Base-by-base conservation (phyloP, 495 filamentous ascomycete genomes). In the Annulohypoxylon moriforme region DNA sequence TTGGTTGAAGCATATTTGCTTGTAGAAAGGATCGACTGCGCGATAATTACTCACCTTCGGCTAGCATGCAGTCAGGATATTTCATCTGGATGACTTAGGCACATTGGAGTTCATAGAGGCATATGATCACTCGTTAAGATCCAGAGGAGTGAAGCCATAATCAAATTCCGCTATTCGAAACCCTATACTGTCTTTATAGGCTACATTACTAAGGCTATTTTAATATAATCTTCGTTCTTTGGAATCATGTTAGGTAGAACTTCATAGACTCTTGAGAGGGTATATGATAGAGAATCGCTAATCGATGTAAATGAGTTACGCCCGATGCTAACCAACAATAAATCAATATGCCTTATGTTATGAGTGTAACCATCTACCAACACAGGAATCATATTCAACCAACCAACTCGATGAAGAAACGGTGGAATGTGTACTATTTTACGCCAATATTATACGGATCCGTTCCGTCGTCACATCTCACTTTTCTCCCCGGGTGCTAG, bases 41-140 rank as follows among this genome's bases (percentile, higher is more conserved):
- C 42, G 53, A 36, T 44, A 36, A 40, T 60, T 14, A 18, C 49
- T 47, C 47, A 24, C 25, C 33, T 63, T 46, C 50, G 50, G 47
- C 34, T 62, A 61, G 62, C 57, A 69, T 55, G 29, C 49, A 38
- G 50, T 60, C 44, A 69, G 62, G 71, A 67, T 73, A 73, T 69
- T 53, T 33, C 24, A 64, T 18, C 27, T 16, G 62, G 31, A 59
- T 42, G 31, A 50, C 27, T 66, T 33, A 34, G 57, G 70, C 16
- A 64, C 44, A 61, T 22, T 73, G 56, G 65, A 66, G n/a, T 69
- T 60, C 50, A 72, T 68, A 73, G 70, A 73, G 56, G 56, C 36
- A 57, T 38, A 66, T 66, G 46, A 68, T 61, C 55, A 61, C 65
- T 73, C 70, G 64, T 68, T 72, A 16, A 60, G 69, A 59, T 56